A percentile compares a stretch with the other conserved stretches of the same genome.
These are phyloP conservation scores for Cornus kousa DNA, from an alignment of 148 eudicot species.

Conservation along the genomic window DNA sequence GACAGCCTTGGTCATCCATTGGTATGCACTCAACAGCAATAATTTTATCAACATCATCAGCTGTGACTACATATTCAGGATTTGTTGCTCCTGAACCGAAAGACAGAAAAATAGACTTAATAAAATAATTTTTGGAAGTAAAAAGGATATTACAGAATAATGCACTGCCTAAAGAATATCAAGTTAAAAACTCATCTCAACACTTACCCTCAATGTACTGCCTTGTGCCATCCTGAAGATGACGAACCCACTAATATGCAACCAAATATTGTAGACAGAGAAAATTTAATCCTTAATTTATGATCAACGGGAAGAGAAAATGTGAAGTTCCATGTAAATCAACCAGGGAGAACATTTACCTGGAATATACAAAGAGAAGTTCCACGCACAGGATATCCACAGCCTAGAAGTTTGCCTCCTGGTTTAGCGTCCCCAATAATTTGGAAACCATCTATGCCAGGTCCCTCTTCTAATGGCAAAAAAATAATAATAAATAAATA, in stretches of 20 bases:
- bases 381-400: slow-evolving; percentile 88
- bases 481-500: too few species aligned
- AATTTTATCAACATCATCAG: slow-evolving; percentile 93
- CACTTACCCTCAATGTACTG: slow-evolving; percentile 84
- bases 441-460: slow-evolving; percentile 89
- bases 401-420: slow-evolving; percentile 74
- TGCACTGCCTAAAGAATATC: neutral
- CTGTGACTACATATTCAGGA: slow-evolving; percentile 97
- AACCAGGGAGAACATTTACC: slow-evolving; percentile 35
- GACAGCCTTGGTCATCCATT: slow-evolving; percentile 91
- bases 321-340: neutral
- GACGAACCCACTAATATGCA: slow-evolving; percentile 83
- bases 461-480: slow-evolving; percentile 51
- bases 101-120: neutral
- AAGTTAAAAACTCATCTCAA: neutral
- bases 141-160: too few species aligned
- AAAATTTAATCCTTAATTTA: slow-evolving; percentile 4
- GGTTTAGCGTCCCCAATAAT: slow-evolving; percentile 85
- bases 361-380: slow-evolving; percentile 92
- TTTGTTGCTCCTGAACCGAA: slow-evolving; percentile 77
- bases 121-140: slow-evolving; percentile 13
- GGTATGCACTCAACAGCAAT: slow-evolving; percentile 99
- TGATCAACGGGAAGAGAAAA: neutral
- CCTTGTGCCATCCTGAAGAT: slow-evolving; percentile 94
- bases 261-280: slow-evolving; percentile 12